Conservation (phyloP, 1,139 yeast genomes). For the Schizosaccharomyces versatilis region DNA sequence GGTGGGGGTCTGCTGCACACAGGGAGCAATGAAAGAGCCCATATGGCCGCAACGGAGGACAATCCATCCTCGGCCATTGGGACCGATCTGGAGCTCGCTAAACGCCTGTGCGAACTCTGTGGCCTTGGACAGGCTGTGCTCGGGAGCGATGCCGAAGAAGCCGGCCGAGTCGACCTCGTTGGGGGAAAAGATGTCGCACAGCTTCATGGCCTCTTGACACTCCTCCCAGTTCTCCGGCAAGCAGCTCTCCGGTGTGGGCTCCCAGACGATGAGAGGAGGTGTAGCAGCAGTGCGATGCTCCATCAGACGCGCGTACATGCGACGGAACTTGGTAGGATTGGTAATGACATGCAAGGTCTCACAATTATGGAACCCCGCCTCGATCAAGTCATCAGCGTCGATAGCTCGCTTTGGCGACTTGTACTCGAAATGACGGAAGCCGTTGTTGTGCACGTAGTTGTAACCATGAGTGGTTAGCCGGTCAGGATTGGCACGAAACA, state of each 20-base stretch:
- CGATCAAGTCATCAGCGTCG: neutral
- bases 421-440: neutral
- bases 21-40: slow-evolving; percentile 31
- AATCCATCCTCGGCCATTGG: slow-evolving; percentile 14
- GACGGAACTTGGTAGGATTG: neutral
- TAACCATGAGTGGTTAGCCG: slow-evolving; percentile 64
- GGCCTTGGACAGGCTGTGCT: slow-evolving; percentile 21
- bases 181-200: slow-evolving; percentile 52
- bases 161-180: slow-evolving; percentile 63
- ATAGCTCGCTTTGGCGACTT: neutral
- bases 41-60: slow-evolving; percentile 49
- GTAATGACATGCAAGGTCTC: neutral
- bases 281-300: neutral
- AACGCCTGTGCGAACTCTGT: slow-evolving; percentile 22
- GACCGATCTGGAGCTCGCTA: slow-evolving; percentile 2
- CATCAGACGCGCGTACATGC: neutral
- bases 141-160: slow-evolving; percentile 29
- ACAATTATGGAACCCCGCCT: neutral
- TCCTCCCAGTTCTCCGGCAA: slow-evolving; percentile 25
- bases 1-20: neutral
- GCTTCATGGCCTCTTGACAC: slow-evolving; percentile 25
- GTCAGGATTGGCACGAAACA: slow-evolving; percentile 29
- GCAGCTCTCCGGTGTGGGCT: slow-evolving; percentile 69
- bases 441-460: slow-evolving; percentile 33
- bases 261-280: slow-evolving; percentile 40